Evolutionary conservation across 2,329 filamentous ascomycete genomes (phyloP), one percentile per base, ranked within the genome.

Genomic region (Eutypa lata): DNA sequence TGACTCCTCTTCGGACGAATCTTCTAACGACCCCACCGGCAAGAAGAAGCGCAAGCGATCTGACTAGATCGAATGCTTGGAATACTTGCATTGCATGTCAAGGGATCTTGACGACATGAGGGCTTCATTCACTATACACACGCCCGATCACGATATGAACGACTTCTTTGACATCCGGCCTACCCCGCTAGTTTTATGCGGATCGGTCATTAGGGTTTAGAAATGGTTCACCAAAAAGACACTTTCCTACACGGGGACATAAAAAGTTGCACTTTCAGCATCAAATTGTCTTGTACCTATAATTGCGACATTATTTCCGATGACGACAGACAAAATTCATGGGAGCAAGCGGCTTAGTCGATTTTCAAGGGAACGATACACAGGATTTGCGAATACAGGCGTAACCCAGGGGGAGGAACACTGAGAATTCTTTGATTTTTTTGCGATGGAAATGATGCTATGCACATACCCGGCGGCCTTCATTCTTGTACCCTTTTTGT

Each of bases 11-110:
- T 82, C 80, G 3, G 81, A 82, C 21, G 79, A 80, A 47, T 67
- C 65, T 6, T 72, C 72, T 53, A 75, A 69, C 57, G 76, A 77
- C 55, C 57, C 56, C 48, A 70, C 76, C 54, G 74, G 79, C 68
- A 83, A 85, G 76, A 90, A 90, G 81, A 94, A 93, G 87, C 81
- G 86, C 73, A 89, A 87, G 83, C 86, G 89, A 68, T 81, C 81
- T 40, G 82, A 86, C 53, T 88, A 76, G 74, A 64, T 51, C 33
- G 49, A 19, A 44, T 8, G 10, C 22, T 28, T n/a, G 16, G 22
- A n/a, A 14, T n/a, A n/a, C n/a, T n/a, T n/a, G n/a, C n/a, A n/a
- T n/a, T n/a, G n/a, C n/a, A n/a, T n/a, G n/a, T n/a, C n/a, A n/a
- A n/a, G n/a, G n/a, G n/a, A n/a, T n/a, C n/a, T n/a, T n/a, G 10